Evolutionary conservation across 2,329 filamentous ascomycete genomes (phyloP).

Genomic region (Clarireedia hainanense): DNA sequence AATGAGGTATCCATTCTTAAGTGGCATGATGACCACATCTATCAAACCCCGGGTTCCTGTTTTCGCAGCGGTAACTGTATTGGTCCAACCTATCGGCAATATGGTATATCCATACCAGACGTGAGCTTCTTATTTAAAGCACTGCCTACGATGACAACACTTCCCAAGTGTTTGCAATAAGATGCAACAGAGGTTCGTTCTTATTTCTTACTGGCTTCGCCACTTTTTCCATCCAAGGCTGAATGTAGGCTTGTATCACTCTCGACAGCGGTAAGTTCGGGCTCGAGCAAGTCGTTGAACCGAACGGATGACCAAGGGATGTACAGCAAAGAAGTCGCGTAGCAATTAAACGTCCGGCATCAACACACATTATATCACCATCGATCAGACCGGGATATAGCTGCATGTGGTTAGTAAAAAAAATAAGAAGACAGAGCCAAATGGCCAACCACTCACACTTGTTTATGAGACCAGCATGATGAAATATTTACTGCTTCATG

Average conservation of each 20-base stretch:
- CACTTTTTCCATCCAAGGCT: no score
- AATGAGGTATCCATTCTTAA: no score
- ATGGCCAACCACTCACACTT: no score
- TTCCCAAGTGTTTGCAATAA: background rate
- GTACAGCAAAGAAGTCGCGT: background rate
- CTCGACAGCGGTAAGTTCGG: no score
- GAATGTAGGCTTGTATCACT: no score
- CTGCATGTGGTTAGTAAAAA: background rate
- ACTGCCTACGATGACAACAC: background rate
- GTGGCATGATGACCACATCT: background rate
- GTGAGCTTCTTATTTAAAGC: background rate
- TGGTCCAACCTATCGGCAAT: background rate
- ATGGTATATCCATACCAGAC: background rate
- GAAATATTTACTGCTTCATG: no score
- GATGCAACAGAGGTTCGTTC: background rate
- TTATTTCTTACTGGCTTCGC: no score
- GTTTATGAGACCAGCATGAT: no score
- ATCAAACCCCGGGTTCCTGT: background rate
- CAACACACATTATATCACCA: background rate
- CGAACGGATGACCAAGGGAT: background rate
- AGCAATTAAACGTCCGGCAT: background rate
- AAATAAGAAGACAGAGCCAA: background rate
- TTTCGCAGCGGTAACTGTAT: background rate
- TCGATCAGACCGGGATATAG: background rate
- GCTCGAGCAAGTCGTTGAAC: background rate